A percentile compares a stretch with the other conserved stretches of the same genome.
Evolutionary conservation across 1,139 yeast genomes (phyloP).

Genomic region (Hyphopichia pseudoburtonii): DNA sequence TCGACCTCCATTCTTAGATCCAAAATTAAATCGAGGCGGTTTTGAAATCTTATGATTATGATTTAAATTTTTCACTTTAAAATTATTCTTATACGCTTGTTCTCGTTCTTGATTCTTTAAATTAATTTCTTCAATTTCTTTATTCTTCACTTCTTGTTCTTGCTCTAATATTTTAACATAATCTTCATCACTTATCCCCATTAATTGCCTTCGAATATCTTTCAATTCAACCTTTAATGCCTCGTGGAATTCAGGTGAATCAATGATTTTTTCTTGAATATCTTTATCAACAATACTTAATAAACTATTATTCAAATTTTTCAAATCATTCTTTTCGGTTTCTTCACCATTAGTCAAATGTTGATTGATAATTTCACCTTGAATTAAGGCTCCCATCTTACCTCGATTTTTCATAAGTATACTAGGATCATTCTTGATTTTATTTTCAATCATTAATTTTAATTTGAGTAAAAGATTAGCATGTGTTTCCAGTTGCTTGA

Average conservation of each 20-base stretch:
- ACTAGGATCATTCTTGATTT: conserved; percentile 49
- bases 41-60: conserved; percentile 24
- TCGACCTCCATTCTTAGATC: conserved; percentile 5
- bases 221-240: conserved; percentile 32
- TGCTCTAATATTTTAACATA: conserved; percentile 25
- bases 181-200: conserved; percentile 45
- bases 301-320: conserved; percentile 12
- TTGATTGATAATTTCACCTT: conserved; percentile 44
- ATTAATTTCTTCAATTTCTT: conserved; percentile 6
- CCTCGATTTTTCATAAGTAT: conserved; percentile 52
- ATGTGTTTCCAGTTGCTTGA: conserved; percentile 45
- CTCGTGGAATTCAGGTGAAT: conserved; percentile 41
- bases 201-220: conserved; percentile 31
- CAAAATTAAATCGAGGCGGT: conserved; percentile 33
- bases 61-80: conserved; percentile 26
- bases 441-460: conserved; percentile 44
- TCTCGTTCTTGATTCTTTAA: conserved; percentile 12
- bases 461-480: conserved; percentile 41
- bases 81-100: conserved; percentile 23
- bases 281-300: conserved; percentile 46
- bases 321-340: conserved; percentile 8
- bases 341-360: conserved; percentile 9
- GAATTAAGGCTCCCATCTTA: conserved; percentile 53
- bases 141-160: conserved; percentile 13
- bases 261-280: conserved; percentile 47